Conservation (phyloP, 768 basidiomycete genomes). For the Trametes maxima region DNA sequence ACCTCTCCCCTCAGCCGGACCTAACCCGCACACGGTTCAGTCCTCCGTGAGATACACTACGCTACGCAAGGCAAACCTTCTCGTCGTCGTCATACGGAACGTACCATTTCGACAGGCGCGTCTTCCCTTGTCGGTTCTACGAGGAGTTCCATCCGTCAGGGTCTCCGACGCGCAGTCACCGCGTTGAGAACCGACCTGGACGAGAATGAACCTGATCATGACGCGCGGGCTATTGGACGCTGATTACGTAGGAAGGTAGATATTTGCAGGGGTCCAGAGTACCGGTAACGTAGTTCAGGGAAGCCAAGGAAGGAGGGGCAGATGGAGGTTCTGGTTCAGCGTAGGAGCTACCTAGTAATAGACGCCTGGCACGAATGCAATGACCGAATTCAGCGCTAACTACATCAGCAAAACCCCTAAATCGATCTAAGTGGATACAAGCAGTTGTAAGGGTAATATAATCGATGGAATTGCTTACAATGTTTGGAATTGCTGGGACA, state of each 20-base stretch:
- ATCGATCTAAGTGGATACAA: background rate
- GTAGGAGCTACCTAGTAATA: no score
- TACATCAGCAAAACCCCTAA: background rate
- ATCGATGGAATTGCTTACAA: no score
- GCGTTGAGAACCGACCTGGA: constrained; percentile 64
- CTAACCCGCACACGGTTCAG: constrained; percentile 41
- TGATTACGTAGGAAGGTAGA: background rate
- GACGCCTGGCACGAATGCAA: no score
- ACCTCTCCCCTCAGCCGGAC: constrained; percentile 95
- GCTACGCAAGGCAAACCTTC: constrained; percentile 58
- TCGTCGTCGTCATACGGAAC: constrained; percentile 99
- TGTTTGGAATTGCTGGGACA: no score
- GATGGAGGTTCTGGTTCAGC: no score
- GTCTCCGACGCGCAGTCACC: background rate
- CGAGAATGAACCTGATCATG: constrained; percentile 98
- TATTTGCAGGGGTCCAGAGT: background rate
- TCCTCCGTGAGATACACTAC: background rate
- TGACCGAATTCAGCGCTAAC: background rate
- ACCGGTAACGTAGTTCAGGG: background rate
- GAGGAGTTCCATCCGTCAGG: background rate
- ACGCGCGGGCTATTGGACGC: background rate
- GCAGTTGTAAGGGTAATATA: no score
- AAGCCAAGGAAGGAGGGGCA: no score
- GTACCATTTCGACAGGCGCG: constrained; percentile 97
- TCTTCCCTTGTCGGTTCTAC: constrained; percentile 99